Evolutionary conservation across 2,329 filamentous ascomycete species (phyloP).

Genomic region (Monosporascus sp.): DNA sequence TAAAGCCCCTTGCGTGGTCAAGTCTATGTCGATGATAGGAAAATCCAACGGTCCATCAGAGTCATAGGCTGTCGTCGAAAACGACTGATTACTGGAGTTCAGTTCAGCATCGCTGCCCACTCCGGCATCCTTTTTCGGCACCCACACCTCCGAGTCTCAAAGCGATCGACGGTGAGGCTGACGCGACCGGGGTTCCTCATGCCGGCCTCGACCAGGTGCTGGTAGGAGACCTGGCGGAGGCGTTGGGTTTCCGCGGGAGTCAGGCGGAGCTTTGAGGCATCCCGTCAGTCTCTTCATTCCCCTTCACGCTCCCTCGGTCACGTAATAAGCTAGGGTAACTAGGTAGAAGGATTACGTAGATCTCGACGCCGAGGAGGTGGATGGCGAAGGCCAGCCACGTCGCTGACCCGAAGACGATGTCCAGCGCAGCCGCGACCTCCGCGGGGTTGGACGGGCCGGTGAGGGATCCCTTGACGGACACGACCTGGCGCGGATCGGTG

Average conservation of each 20-base stretch:
- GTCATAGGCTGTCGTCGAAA: too few relatives aligned
- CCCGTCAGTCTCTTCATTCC: neutral
- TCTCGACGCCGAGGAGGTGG: conserved; percentile 44
- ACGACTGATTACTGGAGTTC: too few relatives aligned
- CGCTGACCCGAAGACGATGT: conserved; percentile 45
- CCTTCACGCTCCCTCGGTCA: neutral
- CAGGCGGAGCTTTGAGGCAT: conserved; percentile 37
- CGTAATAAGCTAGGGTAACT: neutral
- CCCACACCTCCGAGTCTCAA: conserved; percentile 5
- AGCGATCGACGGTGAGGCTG: conserved; percentile 38
- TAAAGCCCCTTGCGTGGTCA: too few relatives aligned
- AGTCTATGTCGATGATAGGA: too few relatives aligned
- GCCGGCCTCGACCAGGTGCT: conserved; percentile 50
- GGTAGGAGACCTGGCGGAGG: conserved; percentile 50
- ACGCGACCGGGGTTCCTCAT: conserved; percentile 43
- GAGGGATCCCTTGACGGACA: conserved; percentile 30
- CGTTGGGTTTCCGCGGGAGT: conserved; percentile 51
- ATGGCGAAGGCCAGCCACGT: conserved; percentile 48
- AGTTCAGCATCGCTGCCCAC: too few relatives aligned
- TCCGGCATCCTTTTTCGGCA: neutral
- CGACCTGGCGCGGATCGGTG: conserved; percentile 18
- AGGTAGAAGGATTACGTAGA: conserved; percentile 36
- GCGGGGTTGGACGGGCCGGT: conserved; percentile 18
- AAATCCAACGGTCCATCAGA: too few relatives aligned
- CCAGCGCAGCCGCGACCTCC: conserved; percentile 37